Conservation (phyloP, 1,139 yeast genomes). For the Protomyces macrosporus region DNA sequence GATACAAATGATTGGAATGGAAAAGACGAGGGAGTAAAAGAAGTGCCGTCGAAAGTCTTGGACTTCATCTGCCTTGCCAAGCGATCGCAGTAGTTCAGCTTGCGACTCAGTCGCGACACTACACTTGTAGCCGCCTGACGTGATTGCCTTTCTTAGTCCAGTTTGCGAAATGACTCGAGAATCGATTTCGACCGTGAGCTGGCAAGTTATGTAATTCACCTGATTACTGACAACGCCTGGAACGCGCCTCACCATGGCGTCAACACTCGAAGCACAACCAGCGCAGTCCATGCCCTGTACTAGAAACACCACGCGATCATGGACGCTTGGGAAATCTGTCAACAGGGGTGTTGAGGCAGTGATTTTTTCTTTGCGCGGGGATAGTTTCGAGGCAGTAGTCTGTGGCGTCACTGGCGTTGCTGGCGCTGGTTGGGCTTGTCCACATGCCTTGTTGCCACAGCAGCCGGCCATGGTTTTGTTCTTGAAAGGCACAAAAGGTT, state of each 20-base stretch:
- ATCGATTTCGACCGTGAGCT: not conserved
- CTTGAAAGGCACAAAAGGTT: no score
- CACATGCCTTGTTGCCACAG: not conserved
- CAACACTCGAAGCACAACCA: slow-evolving; percentile 8
- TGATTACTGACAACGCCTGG: not conserved
- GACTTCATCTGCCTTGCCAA: slow-evolving; percentile 67
- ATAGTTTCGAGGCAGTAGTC: not conserved
- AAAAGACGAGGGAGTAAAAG: slow-evolving; percentile 49
- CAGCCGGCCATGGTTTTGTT: not conserved
- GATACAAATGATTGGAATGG: slow-evolving; percentile 58
- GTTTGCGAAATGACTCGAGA: not conserved
- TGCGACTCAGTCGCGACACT: not conserved
- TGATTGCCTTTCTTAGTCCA: not conserved
- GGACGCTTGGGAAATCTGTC: not conserved
- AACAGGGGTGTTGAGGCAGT: not conserved
- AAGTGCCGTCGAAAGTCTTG: slow-evolving; percentile 60
- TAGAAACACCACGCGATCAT: not conserved
- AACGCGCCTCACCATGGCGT: not conserved
- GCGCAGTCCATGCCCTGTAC: slow-evolving; percentile 15
- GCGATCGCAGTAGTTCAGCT: slow-evolving; percentile 28
- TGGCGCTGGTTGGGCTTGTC: not conserved
- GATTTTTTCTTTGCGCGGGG: not conserved
- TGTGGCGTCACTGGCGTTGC: not conserved
- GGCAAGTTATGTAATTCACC: not conserved
- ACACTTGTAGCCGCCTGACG: not conserved